Conservation (phyloP, 192 early-diverging fungal species). For the Coemansia sp. region DNA sequence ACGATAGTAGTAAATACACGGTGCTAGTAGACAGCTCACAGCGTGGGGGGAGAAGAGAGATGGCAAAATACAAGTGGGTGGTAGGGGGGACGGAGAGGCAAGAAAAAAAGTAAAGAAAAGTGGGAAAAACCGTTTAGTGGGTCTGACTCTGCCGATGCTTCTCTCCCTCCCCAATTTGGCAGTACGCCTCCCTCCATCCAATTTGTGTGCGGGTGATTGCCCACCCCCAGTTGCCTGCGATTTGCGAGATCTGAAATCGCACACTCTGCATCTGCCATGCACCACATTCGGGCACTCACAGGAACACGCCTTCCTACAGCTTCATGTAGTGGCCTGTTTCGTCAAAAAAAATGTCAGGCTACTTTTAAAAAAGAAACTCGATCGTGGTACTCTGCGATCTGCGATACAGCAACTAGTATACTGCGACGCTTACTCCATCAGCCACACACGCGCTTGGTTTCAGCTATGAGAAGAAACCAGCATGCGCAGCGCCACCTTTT, state of each 20-base stretch:
- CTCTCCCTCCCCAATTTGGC: background rate
- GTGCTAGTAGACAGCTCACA: background rate
- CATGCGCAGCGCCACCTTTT: background rate
- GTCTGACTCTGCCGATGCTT: background rate
- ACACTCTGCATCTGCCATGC: background rate
- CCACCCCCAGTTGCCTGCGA: background rate
- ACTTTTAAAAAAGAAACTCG: background rate
- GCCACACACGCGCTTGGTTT: background rate
- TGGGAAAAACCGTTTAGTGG: background rate
- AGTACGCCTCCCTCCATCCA: background rate
- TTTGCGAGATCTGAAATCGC: slow-evolving; percentile 5
- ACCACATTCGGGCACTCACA: background rate
- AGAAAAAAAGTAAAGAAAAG: background rate
- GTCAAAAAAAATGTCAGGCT: background rate
- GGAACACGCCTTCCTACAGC: background rate
- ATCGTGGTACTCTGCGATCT: background rate
- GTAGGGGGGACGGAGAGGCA: background rate
- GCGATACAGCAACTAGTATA: background rate
- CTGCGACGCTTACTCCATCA: background rate
- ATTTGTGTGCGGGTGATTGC: background rate
- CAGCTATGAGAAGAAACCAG: background rate
- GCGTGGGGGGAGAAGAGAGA: background rate
- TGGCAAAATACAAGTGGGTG: background rate
- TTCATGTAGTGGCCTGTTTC: background rate
- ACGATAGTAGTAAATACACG: background rate